phyloP scores from a whole-genome alignment of 2,329 filamentous ascomycete genomes.

The Nemania bipapillata region DNA sequence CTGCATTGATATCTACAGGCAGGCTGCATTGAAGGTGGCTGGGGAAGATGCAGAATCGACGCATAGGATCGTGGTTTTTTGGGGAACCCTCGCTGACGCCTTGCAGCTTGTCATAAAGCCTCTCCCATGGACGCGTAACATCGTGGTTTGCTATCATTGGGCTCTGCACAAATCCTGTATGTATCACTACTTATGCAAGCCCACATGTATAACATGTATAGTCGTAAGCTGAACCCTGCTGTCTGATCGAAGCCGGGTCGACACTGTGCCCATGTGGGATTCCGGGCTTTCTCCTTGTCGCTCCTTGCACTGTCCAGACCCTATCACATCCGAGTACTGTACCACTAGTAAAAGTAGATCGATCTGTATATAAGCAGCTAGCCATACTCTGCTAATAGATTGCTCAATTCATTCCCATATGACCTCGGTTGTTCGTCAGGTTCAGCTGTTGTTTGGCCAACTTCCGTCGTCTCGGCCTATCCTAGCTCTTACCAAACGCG shows the following conservation, averaged over 20 bases:
- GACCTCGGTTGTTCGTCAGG: conserved; percentile 23
- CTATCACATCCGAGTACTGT: neutral
- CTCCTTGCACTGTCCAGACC: neutral
- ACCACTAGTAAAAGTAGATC: neutral
- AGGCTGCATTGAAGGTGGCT: conserved; percentile 30
- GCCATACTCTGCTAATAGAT: neutral
- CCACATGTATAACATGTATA: conserved; percentile 29
- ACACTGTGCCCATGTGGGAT: conserved; percentile 35
- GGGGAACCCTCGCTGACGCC: conserved; percentile 33
- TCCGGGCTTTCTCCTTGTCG: neutral
- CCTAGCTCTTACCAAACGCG: conserved; percentile 15
- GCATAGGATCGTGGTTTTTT: conserved; percentile 7
- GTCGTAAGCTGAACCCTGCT: conserved; percentile 42
- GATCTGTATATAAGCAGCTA: conserved; percentile 36
- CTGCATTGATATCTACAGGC: neutral
- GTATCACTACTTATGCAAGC: conserved; percentile 46
- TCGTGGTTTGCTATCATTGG: conserved; percentile 49
- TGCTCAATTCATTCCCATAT: conserved; percentile 15
- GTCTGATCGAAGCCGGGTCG: conserved; percentile 4
- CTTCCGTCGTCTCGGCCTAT: conserved; percentile 27
- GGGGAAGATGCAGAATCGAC: conserved; percentile 22
- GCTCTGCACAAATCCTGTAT: conserved; percentile 22
- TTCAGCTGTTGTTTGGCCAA: conserved; percentile 30
- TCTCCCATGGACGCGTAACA: conserved; percentile 42
- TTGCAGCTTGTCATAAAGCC: conserved; percentile 28